These are phyloP conservation scores for Fagus crenata DNA, from an alignment of 306 rosid species.

Conservation along the genomic window DNA sequence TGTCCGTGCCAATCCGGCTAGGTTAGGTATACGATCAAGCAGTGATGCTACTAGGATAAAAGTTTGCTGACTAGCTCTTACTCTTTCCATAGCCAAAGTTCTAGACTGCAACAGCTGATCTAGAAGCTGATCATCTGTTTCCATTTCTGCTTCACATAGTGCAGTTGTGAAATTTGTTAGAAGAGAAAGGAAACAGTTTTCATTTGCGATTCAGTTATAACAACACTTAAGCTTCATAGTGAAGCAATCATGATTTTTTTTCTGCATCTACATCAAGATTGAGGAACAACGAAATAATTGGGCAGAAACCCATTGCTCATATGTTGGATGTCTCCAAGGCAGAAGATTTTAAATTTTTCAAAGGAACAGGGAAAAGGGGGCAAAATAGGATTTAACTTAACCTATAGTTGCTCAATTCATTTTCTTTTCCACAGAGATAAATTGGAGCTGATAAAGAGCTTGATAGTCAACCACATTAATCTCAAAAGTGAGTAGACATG, in stretches of 20 bases:
- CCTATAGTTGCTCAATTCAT: neutral
- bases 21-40: conserved; percentile 95
- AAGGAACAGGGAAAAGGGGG: neutral
- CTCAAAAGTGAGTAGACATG: neutral
- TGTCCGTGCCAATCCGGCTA: conserved; percentile 93
- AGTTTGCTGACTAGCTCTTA: conserved; percentile 60
- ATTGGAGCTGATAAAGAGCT: neutral
- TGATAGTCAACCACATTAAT: neutral
- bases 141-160: conserved; percentile 62
- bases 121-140: conserved; percentile 82
- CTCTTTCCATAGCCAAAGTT: conserved; percentile 53
- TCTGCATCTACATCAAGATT: neutral
- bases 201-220: neutral
- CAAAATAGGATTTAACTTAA: neutral
- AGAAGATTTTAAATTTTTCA: neutral
- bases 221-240: neutral
- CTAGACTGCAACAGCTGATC: conserved; percentile 69
- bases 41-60: conserved; percentile 81
- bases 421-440: neutral
- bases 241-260: neutral
- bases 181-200: neutral
- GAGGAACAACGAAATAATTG: neutral
- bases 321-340: neutral
- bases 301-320: neutral
- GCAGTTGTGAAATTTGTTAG: conserved; percentile 5